Evolutionary conservation across 495 filamentous ascomycete genomes (phyloP).

Genomic region (Xylaria curta): DNA sequence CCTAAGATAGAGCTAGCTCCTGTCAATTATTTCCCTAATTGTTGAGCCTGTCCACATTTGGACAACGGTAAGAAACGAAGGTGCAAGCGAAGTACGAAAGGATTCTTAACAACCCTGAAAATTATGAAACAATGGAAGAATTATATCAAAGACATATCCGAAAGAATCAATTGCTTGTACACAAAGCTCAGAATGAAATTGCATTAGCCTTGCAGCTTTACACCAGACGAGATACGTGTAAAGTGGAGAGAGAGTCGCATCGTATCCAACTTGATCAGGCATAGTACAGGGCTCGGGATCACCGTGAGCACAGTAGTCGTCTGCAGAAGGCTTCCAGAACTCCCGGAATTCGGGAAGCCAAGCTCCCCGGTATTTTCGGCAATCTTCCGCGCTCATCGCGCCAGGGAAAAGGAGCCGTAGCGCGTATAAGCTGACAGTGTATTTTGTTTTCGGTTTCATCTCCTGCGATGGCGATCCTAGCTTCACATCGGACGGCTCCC

Average conservation of each 20-base stretch:
- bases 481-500: conserved; percentile 7
- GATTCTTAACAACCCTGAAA: neutral
- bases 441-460: conserved; percentile 10
- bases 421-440: neutral
- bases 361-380: neutral
- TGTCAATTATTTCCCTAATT: conserved; percentile 16
- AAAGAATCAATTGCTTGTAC: neutral
- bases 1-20: conserved; percentile 3
- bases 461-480: conserved; percentile 6
- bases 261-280: neutral
- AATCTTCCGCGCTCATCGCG: neutral
- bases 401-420: neutral
- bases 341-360: neutral
- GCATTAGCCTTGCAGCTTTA: neutral
- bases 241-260: neutral
- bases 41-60: conserved; percentile 1
- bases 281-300: conserved; percentile 3
- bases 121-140: neutral
- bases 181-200: too few species aligned
- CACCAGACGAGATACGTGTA: neutral
- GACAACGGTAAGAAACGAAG: neutral
- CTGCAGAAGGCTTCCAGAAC: conserved; percentile 7
- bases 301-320: neutral
- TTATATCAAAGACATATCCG: neutral
- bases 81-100: neutral